Conservation (phyloP, 164 flowering plant species). For the Hamamelis virginiana region DNA sequence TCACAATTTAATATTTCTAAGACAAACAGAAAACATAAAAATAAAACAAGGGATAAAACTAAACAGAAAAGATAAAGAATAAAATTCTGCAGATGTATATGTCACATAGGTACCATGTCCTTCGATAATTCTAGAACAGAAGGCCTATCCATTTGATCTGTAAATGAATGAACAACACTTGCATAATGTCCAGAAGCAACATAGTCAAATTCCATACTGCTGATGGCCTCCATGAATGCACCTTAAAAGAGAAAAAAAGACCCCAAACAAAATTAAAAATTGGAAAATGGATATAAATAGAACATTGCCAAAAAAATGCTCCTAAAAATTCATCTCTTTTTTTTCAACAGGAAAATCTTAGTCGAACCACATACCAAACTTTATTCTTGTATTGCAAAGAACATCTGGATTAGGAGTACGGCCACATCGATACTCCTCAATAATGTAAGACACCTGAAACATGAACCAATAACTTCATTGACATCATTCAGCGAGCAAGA, state of each 20-base stretch:
- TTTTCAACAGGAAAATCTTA: background rate
- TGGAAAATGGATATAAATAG: background rate
- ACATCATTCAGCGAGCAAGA: background rate
- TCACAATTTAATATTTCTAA: no score
- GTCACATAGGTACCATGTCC: conserved; percentile 58
- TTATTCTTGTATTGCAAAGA: conserved; percentile 95
- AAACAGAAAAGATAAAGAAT: background rate
- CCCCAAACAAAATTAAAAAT: background rate
- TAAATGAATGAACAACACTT: conserved; percentile 59
- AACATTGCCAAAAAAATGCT: background rate
- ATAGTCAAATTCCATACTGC: conserved; percentile 70
- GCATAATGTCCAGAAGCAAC: conserved; percentile 98
- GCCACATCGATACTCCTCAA: conserved; percentile 83
- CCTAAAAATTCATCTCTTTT: background rate
- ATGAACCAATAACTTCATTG: conserved; percentile 7
- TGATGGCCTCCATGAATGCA: conserved; percentile 91
- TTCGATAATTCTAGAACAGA: conserved; percentile 68
- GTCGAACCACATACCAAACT: conserved; percentile 68
- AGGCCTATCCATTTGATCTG: conserved; percentile 32
- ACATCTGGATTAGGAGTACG: conserved; percentile 98
- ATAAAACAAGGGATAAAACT: background rate
- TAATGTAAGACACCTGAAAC: conserved; percentile 83
- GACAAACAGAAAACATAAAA: no score
- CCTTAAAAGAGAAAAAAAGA: conserved; percentile 38
- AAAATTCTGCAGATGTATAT: conserved; percentile 1